phyloP scores from a whole-genome alignment of 768 basidiomycete genomes.

The Lactarius evosmus region DNA sequence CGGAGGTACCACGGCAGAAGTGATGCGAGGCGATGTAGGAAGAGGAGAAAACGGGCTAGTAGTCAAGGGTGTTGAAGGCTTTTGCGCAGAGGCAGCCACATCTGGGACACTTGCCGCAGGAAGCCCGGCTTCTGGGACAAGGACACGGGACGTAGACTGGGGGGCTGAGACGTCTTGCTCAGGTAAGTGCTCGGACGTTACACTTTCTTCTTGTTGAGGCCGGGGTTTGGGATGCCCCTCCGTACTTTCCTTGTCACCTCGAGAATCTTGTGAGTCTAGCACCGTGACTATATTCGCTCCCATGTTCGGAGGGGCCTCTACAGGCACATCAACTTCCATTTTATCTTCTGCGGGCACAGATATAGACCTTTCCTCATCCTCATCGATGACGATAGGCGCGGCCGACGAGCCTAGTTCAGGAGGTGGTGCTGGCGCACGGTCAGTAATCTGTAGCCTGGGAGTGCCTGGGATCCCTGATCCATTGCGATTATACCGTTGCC shows the following conservation, averaged over 20 bases:
- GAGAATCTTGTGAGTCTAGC: background rate
- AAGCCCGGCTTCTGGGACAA: background rate
- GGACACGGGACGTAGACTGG: background rate
- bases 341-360: background rate
- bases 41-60: background rate
- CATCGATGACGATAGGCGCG: conserved; percentile 23
- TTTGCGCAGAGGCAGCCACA: background rate
- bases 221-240: background rate
- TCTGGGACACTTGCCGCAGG: background rate
- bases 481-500: background rate
- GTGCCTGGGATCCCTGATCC: background rate
- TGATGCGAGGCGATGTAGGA: background rate
- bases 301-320: background rate
- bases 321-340: background rate
- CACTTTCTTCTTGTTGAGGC: background rate
- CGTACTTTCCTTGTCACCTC: background rate
- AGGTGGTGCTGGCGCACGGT: conserved; percentile 12
- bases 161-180: background rate
- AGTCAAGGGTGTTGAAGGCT: background rate
- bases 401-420: conserved; percentile 16
- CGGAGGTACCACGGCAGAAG: background rate
- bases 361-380: conserved; percentile 5
- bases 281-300: background rate
- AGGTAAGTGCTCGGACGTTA: background rate
- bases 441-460: conserved; percentile 15